Evolutionary conservation across 1,284 basidiomycete species (phyloP), one percentile per base, ranked within the genome.

Genomic region (Ceratobasidium sp.): DNA sequence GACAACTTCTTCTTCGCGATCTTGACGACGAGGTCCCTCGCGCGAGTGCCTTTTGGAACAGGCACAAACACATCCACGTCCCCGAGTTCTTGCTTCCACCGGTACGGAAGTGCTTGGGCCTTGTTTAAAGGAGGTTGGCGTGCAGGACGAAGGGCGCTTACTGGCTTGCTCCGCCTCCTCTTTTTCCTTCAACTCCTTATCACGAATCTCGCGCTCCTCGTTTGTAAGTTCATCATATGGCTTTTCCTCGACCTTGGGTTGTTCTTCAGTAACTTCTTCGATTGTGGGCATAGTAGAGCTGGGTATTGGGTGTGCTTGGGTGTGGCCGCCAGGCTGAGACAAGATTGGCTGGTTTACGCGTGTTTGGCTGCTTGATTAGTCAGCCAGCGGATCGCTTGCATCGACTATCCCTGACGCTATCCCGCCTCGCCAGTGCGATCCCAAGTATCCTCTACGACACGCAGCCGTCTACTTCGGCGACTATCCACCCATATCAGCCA

Each of bases 61-160:
- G 92, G 90, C 1, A 98, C 84, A 6, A 85, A 84, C 72, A 99
- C 82, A 72, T 96, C 92, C 40, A 98, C 87, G 70, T 96, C 94
- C 28, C 88, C 88, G 6, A 99, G 85, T 77, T 95, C 89, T 79
- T 99, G 97, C 58, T 83, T 88, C 97, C 97, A 99, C 63, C 81
- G 84, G 81, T 98, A 99, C 1, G 97, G 97, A 73, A 99, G 84
- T 16, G 88, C 92, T 94, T 78, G 38, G 25, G 21, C 28, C 63
- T 73, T 53, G 60, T 71, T 73, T 73, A 66, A 72, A 46, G 51
- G 56, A 71, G 71, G 72, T 72, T 77, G 40, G 28, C 23, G 23
- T 14, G 30, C 18, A 23, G 36, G 46, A 42, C 21, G 9, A 23
- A 46, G 72, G 25, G 4, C 14, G 79, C 87, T 78, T 82, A 95